Base-by-base conservation (phyloP, 2,329 filamentous ascomycete species). In the Epichloe gansuensis region DNA sequence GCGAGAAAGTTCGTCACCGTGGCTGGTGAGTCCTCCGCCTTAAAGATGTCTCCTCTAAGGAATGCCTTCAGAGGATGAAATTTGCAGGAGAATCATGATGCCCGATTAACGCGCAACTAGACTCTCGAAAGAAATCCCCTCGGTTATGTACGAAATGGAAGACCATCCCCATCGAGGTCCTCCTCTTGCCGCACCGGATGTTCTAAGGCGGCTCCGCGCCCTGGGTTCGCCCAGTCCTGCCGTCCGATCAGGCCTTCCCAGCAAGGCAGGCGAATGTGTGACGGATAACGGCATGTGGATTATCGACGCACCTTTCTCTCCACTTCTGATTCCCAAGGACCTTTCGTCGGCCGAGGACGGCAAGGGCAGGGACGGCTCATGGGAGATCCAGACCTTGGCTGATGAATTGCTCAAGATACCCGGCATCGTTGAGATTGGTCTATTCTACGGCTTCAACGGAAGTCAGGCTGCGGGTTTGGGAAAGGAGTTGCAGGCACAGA, bases 141-240 rank as follows among this genome's bases (percentile, higher is more conserved):
- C 81, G 87, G 43, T 80, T 98, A 31, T 79, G 82, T 53, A 82
- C 78, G 4, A 78, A 75, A 57, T 98, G 91, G 90, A 85, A 88
- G 60, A 75, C 80, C 25, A 88, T 98, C 54, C 93, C 93, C 23
- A 91, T 98, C 61, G 93, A 98, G 70, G 89, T 98, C 47, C 85
- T 91, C 37, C 91, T 23, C 80, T 93, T 58, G 84, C 90, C 43
- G 86, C 87, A 31, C 81, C 83, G 55, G 82, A 84, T 57, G 89
- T 97, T 17, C 79, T 94, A 54, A 73, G 74, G 55, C 83, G 85
- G 56, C 80, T 98, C 37, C 75, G 75, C 52, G 75, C 76, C 37
- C 77, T 98, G 55, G 93, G 93, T 39, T 85, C 86, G 45, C 70
- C 78, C 46, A 73, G 81, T 50, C 87, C 93, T 2, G 73, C 73